These are phyloP conservation scores for Colletotrichum shisoi DNA, from an alignment of 2,329 filamentous ascomycete species.

Conservation along the genomic window DNA sequence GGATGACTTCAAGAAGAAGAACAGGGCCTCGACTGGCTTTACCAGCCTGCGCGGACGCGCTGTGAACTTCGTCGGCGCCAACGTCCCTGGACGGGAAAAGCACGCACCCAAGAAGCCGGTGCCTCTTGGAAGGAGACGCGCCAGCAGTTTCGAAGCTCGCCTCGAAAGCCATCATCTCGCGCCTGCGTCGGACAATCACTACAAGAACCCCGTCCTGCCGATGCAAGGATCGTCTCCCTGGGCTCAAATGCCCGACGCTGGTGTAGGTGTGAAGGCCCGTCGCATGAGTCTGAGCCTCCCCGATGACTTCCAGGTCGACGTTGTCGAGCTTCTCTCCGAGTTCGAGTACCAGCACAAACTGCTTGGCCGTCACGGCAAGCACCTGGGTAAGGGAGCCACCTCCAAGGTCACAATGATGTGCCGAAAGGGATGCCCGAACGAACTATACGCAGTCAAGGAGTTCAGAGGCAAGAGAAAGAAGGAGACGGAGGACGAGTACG, in stretches of 20 bases:
- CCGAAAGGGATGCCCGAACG: conserved; percentile 69
- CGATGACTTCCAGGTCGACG: conserved; percentile 76
- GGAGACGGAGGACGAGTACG: conserved; percentile 78
- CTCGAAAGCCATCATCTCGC: conserved; percentile 45
- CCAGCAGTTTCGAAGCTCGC: conserved; percentile 60
- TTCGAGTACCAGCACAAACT: conserved; percentile 76
- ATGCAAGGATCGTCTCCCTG: conserved; percentile 59
- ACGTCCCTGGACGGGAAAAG: conserved; percentile 42
- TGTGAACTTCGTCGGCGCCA: conserved; percentile 57
- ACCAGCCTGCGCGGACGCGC: conserved; percentile 56
- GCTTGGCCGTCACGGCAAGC: conserved; percentile 75
- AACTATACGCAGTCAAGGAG: conserved; percentile 86
- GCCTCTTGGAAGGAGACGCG: conserved; percentile 47
- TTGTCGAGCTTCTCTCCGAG: conserved; percentile 72
- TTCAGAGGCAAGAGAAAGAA: conserved; percentile 76
- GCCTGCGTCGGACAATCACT: conserved; percentile 36
- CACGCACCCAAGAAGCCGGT: conserved; percentile 43
- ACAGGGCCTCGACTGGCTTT: conserved; percentile 60
- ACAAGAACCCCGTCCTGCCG: conserved; percentile 43
- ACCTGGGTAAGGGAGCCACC: conserved; percentile 82
- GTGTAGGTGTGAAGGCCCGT: conserved; percentile 80
- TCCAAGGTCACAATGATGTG: conserved; percentile 84
- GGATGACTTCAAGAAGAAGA: conserved; percentile 60
- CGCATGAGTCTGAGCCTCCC: conserved; percentile 77
- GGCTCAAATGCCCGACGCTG: conserved; percentile 70